Conservation (phyloP, 768 basidiomycete species). For the Phaffia tasmanica region DNA sequence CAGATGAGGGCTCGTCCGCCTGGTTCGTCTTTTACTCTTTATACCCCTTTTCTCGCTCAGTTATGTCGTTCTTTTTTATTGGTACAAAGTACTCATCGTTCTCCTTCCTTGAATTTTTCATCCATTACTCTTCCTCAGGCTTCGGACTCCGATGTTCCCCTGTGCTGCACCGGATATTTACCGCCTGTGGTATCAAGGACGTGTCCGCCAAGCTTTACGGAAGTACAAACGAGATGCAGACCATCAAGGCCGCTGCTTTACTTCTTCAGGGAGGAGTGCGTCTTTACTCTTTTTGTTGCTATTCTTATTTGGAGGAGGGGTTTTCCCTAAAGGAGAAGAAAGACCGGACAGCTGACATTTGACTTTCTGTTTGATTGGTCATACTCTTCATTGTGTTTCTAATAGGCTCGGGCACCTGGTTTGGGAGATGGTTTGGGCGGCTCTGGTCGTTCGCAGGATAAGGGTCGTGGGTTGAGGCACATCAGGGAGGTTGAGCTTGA, state of each 20-base stretch:
- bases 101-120: neutral
- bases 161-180: conserved; percentile 68
- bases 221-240: conserved; percentile 70
- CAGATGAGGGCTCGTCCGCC: conserved; percentile 51
- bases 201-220: conserved; percentile 92
- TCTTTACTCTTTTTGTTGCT: neutral
- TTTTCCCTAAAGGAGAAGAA: no score
- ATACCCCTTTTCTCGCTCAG: neutral
- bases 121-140: conserved; percentile 44
- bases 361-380: neutral
- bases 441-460: conserved; percentile 55
- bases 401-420: conserved; percentile 33
- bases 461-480: conserved; percentile 59
- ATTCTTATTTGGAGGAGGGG: no score
- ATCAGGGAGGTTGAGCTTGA: conserved; percentile 67
- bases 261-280: conserved; percentile 70
- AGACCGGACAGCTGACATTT: neutral
- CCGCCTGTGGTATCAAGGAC: conserved; percentile 91
- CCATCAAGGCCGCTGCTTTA: conserved; percentile 71
- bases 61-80: neutral
- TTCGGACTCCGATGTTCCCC: conserved; percentile 88
- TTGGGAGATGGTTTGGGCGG: conserved; percentile 76
- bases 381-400: neutral
- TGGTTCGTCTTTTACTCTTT: conserved; percentile 33
- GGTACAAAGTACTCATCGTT: neutral